A percentile compares a stretch with the other conserved stretches of the same genome.
These are phyloP conservation scores for Fusarium anguioides DNA, from an alignment of 2,329 filamentous ascomycete genomes.

Conservation along the genomic window DNA sequence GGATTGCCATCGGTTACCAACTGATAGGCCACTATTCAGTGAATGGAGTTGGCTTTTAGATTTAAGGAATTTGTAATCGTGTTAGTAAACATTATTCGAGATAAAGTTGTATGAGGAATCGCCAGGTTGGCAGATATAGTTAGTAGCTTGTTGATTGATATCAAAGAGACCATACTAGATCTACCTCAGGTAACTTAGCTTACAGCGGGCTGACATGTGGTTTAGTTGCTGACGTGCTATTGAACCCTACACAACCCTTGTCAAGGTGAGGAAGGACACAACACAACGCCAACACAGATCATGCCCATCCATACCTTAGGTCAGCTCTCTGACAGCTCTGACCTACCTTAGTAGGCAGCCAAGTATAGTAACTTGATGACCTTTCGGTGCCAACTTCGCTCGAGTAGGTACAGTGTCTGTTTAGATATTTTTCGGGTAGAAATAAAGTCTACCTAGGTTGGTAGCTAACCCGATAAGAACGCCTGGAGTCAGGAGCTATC, in stretches of 20 bases:
- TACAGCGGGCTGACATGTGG: constrained; percentile 18
- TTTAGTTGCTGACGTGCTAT: constrained; percentile 26
- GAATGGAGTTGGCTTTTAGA: not conserved
- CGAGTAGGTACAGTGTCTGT: no score
- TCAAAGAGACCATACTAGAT: constrained; percentile 8
- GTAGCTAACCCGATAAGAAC: not conserved
- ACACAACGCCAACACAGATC: not conserved
- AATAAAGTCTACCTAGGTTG: not conserved
- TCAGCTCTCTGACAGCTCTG: not conserved
- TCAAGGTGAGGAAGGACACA: constrained; percentile 10
- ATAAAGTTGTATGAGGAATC: not conserved
- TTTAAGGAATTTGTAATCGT: not conserved
- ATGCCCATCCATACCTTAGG: no score
- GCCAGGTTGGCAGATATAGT: no score
- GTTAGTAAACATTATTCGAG: not conserved
- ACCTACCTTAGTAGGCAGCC: no score
- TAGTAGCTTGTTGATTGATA: not conserved
- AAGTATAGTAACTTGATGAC: not conserved
- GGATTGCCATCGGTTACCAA: not conserved
- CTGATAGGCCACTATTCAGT: not conserved
- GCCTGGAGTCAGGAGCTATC: no score
- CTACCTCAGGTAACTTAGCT: no score
- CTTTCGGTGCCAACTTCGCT: not conserved
- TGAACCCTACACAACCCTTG: constrained; percentile 17
- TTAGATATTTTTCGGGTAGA: no score